Evolutionary conservation across 1,284 basidiomycete genomes (phyloP).

Genomic region (Prillingera fragicola): DNA sequence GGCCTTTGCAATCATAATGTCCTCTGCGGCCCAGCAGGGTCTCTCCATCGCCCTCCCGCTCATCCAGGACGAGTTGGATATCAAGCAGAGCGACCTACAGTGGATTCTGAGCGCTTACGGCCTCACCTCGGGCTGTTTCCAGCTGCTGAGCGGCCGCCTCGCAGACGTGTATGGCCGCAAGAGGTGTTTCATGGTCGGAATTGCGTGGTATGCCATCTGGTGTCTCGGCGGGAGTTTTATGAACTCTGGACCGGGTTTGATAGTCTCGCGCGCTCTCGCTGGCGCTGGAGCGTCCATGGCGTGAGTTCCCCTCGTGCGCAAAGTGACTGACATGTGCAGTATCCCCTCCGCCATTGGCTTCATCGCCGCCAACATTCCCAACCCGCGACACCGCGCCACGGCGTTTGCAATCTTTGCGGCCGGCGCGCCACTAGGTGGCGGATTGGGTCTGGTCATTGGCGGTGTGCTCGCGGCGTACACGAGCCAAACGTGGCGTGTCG

Average conservation of each 20-base stretch:
- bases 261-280: constrained; percentile 32
- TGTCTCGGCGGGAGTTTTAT: constrained; percentile 38
- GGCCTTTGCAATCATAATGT: constrained; percentile 11
- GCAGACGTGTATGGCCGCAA: constrained; percentile 42
- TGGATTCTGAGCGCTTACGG: constrained; percentile 43
- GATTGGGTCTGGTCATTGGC: constrained; percentile 11
- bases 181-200: constrained; percentile 35
- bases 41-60: constrained; percentile 42
- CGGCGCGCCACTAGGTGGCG: constrained; percentile 17
- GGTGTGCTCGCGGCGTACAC: constrained; percentile 15
- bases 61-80: constrained; percentile 32
- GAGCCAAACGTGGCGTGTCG: constrained; percentile 9
- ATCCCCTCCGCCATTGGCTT: constrained; percentile 16
- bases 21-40: constrained; percentile 11
- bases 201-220: constrained; percentile 33
- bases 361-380: constrained; percentile 17
- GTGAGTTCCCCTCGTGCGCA: constrained; percentile 17
- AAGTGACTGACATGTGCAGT: constrained; percentile 10
- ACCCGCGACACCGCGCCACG: constrained; percentile 15
- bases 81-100: constrained; percentile 25
- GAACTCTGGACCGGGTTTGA: constrained; percentile 30
- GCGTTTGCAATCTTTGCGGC: constrained; percentile 17
- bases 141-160: constrained; percentile 39
- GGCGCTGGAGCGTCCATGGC: constrained; percentile 34
- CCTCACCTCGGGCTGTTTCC: constrained; percentile 38